Base-by-base conservation (phyloP, 352 stramenopile species). In the Blastocystis sp. region DNA sequence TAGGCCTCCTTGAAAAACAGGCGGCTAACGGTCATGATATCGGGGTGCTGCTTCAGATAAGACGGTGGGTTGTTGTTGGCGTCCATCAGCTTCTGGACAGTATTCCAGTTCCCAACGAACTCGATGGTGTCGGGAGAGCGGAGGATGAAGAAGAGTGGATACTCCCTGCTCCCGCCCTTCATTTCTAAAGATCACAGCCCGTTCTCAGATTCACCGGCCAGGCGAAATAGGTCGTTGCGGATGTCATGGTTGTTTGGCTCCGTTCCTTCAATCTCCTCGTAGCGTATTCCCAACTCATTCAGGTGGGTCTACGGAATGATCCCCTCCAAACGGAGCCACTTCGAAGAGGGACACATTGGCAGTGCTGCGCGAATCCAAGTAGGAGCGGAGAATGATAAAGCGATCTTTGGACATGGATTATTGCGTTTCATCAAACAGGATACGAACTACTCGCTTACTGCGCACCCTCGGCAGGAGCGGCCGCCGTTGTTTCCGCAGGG, bases 61-160 rank as follows among this genome's bases (percentile, higher is more conserved):
- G 34, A 19, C 40, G 34, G 23, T 48, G 64, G 45, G 19, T 52
- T 43, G 23, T 74, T 41, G 17, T 48, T 28, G 17, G 64, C 64
- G 4, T 74, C 64, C 23, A 74, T 34, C 17, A 74, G 40, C 43
- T 74, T 74, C 21, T 74, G 23, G 10, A 74, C 64, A 43, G 10
- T 11, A 48, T 74, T 28, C 64, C 64, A 74, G 41, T 74, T 74
- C 1, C 64, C 64, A 11, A 74, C 64, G 14, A 74, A 74, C 64
- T 74, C 64, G 17, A 74, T 41, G 40, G 41, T 52, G 10, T n/a
- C 64, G 28, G 64, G 21, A 17, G 34, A n/a, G 28, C 64, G 64
- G 9, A 52, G 34, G 21, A 74, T 43, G 40, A 74, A 74, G 10
- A 74, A 34, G 41, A 74, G 64, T 10, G 64, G 64, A 21, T 74